Evolutionary conservation across 495 filamentous ascomycete species (phyloP).

Genomic region (Aspergillus nanangensis): DNA sequence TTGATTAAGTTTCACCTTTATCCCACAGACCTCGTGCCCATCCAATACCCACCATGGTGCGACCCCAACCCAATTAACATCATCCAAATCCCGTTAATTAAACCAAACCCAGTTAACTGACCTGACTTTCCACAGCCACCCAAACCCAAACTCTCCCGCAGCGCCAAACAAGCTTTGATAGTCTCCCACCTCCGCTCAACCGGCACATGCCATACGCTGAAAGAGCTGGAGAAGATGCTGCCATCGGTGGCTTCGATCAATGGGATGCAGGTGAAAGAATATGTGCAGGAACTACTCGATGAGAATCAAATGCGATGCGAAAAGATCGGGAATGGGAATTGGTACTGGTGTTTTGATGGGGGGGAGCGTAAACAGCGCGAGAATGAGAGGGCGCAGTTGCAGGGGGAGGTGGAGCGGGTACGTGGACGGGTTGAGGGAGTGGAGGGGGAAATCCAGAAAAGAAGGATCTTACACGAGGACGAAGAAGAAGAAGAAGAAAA

Average conservation of each 20-base stretch:
- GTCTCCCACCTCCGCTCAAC: slow-evolving; percentile 60
- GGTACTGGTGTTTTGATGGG: slow-evolving; percentile 73
- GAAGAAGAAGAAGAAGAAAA: slow-evolving; percentile 15
- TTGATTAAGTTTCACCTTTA: too few species aligned
- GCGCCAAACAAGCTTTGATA: slow-evolving; percentile 58
- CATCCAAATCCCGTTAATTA: too few species aligned
- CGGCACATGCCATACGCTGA: slow-evolving; percentile 63
- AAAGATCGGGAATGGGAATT: slow-evolving; percentile 78
- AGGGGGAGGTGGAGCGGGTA: slow-evolving; percentile 51
- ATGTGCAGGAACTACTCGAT: slow-evolving; percentile 58
- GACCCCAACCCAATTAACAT: too few species aligned
- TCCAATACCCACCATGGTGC: too few species aligned
- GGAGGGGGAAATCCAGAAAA: slow-evolving; percentile 19
- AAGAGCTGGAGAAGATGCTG: slow-evolving; percentile 69
- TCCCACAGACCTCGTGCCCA: too few species aligned
- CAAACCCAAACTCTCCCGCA: slow-evolving; percentile 56
- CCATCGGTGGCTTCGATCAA: slow-evolving; percentile 65
- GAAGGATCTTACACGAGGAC: too few species aligned
- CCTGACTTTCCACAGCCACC: slow-evolving; percentile 61
- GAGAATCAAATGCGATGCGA: slow-evolving; percentile 66
- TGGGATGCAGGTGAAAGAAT: slow-evolving; percentile 67
- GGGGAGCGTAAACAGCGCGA: slow-evolving; percentile 56
- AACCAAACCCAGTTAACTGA: not conserved
- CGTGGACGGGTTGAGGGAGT: slow-evolving; percentile 20
- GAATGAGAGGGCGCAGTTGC: slow-evolving; percentile 41